phyloP scores from a whole-genome alignment of 2,329 filamentous ascomycete species.

The Lachnellula suecica region DNA sequence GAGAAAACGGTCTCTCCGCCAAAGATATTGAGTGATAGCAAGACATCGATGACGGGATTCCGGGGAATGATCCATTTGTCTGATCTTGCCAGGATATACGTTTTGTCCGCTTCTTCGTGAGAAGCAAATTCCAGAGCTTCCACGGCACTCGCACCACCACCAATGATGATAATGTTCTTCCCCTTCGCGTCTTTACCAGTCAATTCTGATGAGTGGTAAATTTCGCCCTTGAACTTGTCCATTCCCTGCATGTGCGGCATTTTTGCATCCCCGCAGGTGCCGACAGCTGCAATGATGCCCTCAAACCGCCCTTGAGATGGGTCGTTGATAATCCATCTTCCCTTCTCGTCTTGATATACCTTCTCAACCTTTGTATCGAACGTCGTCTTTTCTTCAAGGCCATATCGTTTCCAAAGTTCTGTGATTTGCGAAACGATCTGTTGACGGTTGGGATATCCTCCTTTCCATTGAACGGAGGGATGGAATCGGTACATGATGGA shows the following conservation, averaged over 20 bases:
- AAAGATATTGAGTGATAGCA: constrained; percentile 77
- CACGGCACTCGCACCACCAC: constrained; percentile 77
- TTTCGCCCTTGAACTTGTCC: constrained; percentile 67
- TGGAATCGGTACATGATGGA: constrained; percentile 88
- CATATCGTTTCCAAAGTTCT: constrained; percentile 73
- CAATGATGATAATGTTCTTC: constrained; percentile 75
- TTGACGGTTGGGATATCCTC: constrained; percentile 74
- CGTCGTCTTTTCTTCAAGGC: constrained; percentile 66
- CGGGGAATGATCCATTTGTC: constrained; percentile 89
- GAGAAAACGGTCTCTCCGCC: constrained; percentile 74
- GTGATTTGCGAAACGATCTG: constrained; percentile 74
- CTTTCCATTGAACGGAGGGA: constrained; percentile 71
- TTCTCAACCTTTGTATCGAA: constrained; percentile 71
- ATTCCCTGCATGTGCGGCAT: constrained; percentile 70
- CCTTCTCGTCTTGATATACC: constrained; percentile 66
- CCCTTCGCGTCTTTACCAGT: constrained; percentile 71
- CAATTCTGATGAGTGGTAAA: constrained; percentile 74
- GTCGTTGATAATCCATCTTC: constrained; percentile 78
- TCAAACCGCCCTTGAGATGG: constrained; percentile 71
- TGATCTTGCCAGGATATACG: constrained; percentile 71
- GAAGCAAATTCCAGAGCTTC: constrained; percentile 81
- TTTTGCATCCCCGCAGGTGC: constrained; percentile 78
- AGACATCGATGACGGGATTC: constrained; percentile 70
- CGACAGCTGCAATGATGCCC: constrained; percentile 74
- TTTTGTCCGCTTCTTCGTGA: constrained; percentile 62